Evolutionary conservation across 2,329 filamentous ascomycete genomes (phyloP), one percentile per base, ranked within the genome.

Genomic region (Penicillium hesseltinei): DNA sequence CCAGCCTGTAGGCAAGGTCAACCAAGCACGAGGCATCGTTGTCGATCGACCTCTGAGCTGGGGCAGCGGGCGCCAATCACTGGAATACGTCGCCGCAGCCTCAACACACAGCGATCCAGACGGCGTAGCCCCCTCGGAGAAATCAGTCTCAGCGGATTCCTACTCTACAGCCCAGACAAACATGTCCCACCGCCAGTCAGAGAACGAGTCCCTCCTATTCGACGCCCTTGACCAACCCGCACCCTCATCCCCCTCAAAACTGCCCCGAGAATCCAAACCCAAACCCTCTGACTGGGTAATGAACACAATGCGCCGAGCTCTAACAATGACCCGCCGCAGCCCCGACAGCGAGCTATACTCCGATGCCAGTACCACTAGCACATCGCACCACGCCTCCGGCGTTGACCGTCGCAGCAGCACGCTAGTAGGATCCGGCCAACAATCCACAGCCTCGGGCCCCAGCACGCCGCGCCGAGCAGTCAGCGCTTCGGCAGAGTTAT

Each of bases 281-380:
- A 86, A 21, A 84, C 84, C 69, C 82, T 87, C 75, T 75, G 82
- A 82, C 25, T 90, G 88, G 86, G 77, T 92, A 85, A 75, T 92
- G 11, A 88, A 88, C 23, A 89, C 85, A 47, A 72, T 92, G 21
- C 81, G 84, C 19, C 81, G 87, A 38, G 87, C 87, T 11, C 84
- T 90, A 40, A 81, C 81, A 5, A 71, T 75, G 46, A 71, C 73
- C 56, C 73, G 62, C 66, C 68, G 64, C 65, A 64, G 63, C 52
- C 64, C 67, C 43, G 61, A 61, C 48, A 51, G 54, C 27, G 55
- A 62, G 23, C 42, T 52, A 36, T 64, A 67, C 15, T 40, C 59
- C 13, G 25, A 15, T 17, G 60, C 54, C 27, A 36, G 13, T 10
- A 39, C 25, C 7, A n/a, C 29, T 31, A 27, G 38, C 8, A 57